Percentiles rank a stretch among this genome's conserved stretches.
Conservation (phyloP, 2,329 filamentous ascomycete genomes). For the Domatiomyces catenatus region DNA sequence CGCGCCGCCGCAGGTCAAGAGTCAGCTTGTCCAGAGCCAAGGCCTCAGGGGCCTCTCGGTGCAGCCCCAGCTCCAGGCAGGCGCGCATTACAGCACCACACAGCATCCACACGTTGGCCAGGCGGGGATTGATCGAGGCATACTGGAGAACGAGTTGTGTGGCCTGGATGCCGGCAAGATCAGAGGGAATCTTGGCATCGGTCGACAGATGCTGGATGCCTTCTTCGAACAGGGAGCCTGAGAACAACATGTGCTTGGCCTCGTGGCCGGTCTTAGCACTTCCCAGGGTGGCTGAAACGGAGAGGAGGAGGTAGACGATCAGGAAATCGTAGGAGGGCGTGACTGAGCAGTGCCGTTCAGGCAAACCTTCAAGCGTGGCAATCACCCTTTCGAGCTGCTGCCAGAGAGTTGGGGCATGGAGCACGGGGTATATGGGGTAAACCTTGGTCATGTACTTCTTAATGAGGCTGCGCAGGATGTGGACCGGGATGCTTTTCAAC, state of each 20-base stretch:
- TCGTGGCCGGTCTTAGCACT: slow-evolving; percentile 21
- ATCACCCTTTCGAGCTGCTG: slow-evolving; percentile 18
- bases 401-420: slow-evolving; percentile 18
- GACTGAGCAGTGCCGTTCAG: slow-evolving; percentile 11
- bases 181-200: slow-evolving; percentile 19
- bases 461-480: slow-evolving; percentile 18
- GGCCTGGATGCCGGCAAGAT: slow-evolving; percentile 17
- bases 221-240: slow-evolving; percentile 21
- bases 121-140: slow-evolving; percentile 17
- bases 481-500: slow-evolving; percentile 16
- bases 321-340: slow-evolving; percentile 20
- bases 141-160: slow-evolving; percentile 18
- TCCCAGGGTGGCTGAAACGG: slow-evolving; percentile 20
- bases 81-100: slow-evolving; percentile 19
- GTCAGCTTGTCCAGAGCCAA: slow-evolving; percentile 14
- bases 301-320: slow-evolving; percentile 21
- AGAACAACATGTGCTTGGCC: slow-evolving; percentile 21
- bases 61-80: slow-evolving; percentile 18
- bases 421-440: slow-evolving; percentile 20
- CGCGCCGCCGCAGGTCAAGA: slow-evolving; percentile 16
- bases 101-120: slow-evolving; percentile 19
- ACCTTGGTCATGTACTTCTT: slow-evolving; percentile 21
- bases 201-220: slow-evolving; percentile 21
- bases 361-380: slow-evolving; percentile 12
- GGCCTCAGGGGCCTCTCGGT: slow-evolving; percentile 16